Evolutionary conservation across 2,329 filamentous ascomycete genomes (phyloP).

Genomic region (Nannizziopsis barbatae): DNA sequence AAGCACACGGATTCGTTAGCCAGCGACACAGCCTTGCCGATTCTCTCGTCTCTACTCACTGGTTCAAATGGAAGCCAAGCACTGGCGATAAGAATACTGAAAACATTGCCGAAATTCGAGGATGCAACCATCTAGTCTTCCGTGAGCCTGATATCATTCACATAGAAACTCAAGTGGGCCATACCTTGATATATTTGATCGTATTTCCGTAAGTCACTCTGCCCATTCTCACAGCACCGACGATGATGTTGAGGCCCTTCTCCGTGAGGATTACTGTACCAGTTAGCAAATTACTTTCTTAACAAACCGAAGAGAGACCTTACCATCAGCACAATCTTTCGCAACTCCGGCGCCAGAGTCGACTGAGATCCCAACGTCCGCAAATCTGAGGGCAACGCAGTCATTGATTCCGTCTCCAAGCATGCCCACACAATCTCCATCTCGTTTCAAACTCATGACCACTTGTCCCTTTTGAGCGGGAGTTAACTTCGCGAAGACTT

Average conservation of each 20-base stretch:
- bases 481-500: conserved; percentile 5
- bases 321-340: conserved; percentile 5
- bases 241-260: conserved; percentile 3
- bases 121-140: not conserved
- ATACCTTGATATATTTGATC: conserved; percentile 5
- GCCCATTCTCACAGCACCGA: conserved; percentile 1
- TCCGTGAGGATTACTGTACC: conserved; percentile 1
- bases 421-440: conserved; percentile 7
- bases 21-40: no score
- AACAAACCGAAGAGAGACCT: not conserved
- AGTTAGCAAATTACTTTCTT: not conserved
- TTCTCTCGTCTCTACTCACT: not conserved
- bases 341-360: conserved; percentile 6
- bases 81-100: conserved; percentile 3
- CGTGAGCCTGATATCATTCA: not conserved
- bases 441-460: conserved; percentile 1
- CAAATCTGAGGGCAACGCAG: conserved; percentile 3
- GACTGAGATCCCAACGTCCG: conserved; percentile 5
- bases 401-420: conserved; percentile 6
- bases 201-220: conserved; percentile 2
- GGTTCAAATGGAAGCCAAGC: conserved; percentile 5
- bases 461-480: conserved; percentile 3
- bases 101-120: conserved; percentile 3
- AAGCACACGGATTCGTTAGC: not conserved
- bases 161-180: not conserved